Percentiles rank a stretch among this genome's conserved stretches.
These are phyloP conservation scores for Arthroderma uncinatum DNA, from an alignment of 2,329 filamentous ascomycete species.

Conservation along the genomic window DNA sequence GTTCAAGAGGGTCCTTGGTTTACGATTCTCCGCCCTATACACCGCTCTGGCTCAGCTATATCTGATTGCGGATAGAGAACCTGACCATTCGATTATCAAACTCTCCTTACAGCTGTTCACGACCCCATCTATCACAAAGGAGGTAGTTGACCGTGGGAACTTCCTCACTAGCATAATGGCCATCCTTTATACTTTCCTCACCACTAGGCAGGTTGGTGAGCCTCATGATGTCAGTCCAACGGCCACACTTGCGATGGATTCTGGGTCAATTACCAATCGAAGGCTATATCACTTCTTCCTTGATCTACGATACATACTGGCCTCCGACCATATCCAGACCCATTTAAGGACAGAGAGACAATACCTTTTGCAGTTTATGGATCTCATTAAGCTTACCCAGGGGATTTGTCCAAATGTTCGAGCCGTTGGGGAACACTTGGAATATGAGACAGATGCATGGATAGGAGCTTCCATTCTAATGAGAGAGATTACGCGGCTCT, in stretches of 20 bases:
- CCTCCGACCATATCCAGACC: constrained; percentile 77
- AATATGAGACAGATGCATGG: constrained; percentile 97
- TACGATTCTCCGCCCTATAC: constrained; percentile 91
- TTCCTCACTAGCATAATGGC: constrained; percentile 92
- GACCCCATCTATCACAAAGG: constrained; percentile 88
- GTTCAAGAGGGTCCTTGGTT: constrained; percentile 85
- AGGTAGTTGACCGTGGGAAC: constrained; percentile 88
- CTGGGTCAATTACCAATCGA: constrained; percentile 86
- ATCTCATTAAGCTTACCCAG: constrained; percentile 90
- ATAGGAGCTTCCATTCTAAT: constrained; percentile 92
- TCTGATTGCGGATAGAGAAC: constrained; percentile 87
- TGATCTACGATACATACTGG: constrained; percentile 82
- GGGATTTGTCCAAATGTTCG: constrained; percentile 91
- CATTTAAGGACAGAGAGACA: constrained; percentile 70
- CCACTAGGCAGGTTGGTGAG: constrained; percentile 88
- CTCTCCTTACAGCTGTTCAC: constrained; percentile 93
- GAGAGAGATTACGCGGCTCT: constrained; percentile 85
- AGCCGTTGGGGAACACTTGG: constrained; percentile 87
- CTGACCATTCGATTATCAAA: constrained; percentile 97
- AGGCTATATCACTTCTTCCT: constrained; percentile 97
- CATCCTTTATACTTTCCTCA: constrained; percentile 94
- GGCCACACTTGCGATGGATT: constrained; percentile 83
- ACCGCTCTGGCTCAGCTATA: constrained; percentile 89
- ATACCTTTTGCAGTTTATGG: constrained; percentile 88
- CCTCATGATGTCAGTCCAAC: constrained; percentile 78